These are phyloP conservation scores for Lentinula raphanica DNA, from an alignment of 768 basidiomycete species.

Conservation along the genomic window DNA sequence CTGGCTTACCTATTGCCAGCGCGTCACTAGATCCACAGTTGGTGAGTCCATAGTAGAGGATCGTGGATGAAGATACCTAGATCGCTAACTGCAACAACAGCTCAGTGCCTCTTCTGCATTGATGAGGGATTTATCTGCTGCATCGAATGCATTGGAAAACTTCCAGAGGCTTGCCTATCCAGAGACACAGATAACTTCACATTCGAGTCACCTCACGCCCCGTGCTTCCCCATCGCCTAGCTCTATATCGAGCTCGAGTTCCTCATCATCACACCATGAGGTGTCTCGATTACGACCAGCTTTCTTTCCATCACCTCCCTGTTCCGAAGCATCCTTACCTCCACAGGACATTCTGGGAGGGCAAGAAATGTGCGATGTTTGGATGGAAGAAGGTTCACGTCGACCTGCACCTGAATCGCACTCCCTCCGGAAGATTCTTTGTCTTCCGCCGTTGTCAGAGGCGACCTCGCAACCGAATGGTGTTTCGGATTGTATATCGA, in stretches of 20 bases:
- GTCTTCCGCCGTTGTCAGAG: background rate
- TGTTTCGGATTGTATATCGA: background rate
- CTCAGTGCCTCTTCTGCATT: constrained; percentile 37
- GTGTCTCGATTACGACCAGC: constrained; percentile 17
- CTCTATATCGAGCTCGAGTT: constrained; percentile 12
- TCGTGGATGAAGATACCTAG: constrained; percentile 4
- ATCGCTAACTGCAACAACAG: constrained; percentile 16
- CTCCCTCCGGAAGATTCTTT: constrained; percentile 4
- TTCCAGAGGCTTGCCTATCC: constrained; percentile 47
- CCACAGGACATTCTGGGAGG: background rate
- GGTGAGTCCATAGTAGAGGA: constrained; percentile 20
- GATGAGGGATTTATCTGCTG: constrained; percentile 40
- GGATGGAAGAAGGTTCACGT: background rate
- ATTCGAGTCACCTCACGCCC: background rate
- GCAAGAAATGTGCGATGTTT: background rate
- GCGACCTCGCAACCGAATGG: background rate
- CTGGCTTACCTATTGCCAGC: constrained; percentile 28
- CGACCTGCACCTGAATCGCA: background rate
- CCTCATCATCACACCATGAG: constrained; percentile 1
- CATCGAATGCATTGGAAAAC: constrained; percentile 44
- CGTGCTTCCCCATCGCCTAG: constrained; percentile 14
- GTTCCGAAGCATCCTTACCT: constrained; percentile 4
- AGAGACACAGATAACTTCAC: constrained; percentile 7
- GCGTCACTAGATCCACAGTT: constrained; percentile 20
- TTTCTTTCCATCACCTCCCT: constrained; percentile 22